A percentile compares a stretch with the other conserved stretches of the same genome.
Evolutionary conservation across 2,329 filamentous ascomycete species (phyloP).

Genomic region (Coniochaeta prunicola): DNA sequence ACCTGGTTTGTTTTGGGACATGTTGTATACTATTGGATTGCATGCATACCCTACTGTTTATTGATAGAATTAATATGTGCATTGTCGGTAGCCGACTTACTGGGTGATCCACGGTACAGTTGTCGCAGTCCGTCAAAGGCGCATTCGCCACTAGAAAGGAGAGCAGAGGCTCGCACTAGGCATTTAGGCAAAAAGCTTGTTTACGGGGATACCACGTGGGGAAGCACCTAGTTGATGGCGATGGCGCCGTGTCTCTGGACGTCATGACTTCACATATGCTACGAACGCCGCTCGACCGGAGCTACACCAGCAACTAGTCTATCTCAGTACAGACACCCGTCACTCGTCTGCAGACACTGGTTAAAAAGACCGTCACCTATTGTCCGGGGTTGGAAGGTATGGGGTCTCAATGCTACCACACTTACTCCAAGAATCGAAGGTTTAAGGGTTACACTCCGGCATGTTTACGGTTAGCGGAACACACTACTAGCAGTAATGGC

Average conservation of each 20-base stretch:
- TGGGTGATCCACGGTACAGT: not conserved
- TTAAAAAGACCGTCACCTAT: not conserved
- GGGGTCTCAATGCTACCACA: not conserved
- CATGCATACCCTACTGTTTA: not conserved
- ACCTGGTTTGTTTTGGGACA: not conserved
- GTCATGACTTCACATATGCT: not conserved
- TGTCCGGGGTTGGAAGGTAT: not conserved
- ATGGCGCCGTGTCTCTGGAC: not conserved
- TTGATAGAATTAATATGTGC: not conserved
- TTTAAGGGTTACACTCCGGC: not conserved
- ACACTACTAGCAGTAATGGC: not conserved
- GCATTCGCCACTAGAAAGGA: too few relatives aligned
- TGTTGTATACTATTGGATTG: not conserved
- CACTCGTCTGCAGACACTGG: not conserved
- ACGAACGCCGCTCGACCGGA: not conserved
- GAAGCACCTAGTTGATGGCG: not conserved
- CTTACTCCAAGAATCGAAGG: not conserved
- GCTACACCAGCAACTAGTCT: not conserved
- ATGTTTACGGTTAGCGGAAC: not conserved
- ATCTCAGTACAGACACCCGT: not conserved
- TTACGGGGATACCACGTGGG: conserved; percentile 5
- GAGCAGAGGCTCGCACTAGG: conserved; percentile 4
- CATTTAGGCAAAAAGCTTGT: conserved; percentile 11
- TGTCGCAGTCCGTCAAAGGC: too few relatives aligned
- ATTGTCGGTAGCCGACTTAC: not conserved